phyloP scores from a whole-genome alignment of 805 yeast species.

The Brettanomyces anomalus region DNA sequence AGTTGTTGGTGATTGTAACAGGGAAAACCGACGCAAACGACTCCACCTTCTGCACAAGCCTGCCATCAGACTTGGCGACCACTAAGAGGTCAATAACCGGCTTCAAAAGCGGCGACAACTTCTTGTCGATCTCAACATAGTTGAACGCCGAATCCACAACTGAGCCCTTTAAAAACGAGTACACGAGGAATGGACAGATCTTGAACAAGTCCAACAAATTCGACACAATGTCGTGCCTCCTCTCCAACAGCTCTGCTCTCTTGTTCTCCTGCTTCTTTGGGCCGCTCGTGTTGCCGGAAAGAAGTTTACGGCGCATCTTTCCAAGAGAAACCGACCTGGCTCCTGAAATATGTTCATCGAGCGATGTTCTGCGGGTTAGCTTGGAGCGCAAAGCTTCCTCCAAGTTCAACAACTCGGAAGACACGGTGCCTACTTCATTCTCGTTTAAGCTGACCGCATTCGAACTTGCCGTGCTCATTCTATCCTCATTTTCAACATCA shows the following conservation, averaged over 20 bases:
- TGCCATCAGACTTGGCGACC: conserved; percentile 23
- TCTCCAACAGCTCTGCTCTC: too few relatives aligned
- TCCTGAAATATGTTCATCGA: too few relatives aligned
- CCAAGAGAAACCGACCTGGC: too few relatives aligned
- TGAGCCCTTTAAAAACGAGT: conserved; percentile 6
- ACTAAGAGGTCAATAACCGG: conserved; percentile 31
- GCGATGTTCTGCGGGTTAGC: too few relatives aligned
- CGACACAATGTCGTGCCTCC: neutral
- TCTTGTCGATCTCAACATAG: conserved; percentile 12
- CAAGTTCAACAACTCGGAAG: neutral
- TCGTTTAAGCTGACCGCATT: neutral
- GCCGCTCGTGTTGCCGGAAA: too few relatives aligned
- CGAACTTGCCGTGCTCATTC: too few relatives aligned
- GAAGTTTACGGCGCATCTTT: too few relatives aligned
- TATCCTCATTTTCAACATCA: too few relatives aligned
- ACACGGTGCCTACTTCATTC: neutral
- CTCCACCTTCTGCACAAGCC: conserved; percentile 27
- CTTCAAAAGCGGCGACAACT: conserved; percentile 13
- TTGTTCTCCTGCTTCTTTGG: too few relatives aligned
- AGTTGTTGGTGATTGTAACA: conserved; percentile 22
- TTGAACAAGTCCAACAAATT: conserved; percentile 25
- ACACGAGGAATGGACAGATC: conserved; percentile 27
- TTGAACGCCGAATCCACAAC: conserved; percentile 1
- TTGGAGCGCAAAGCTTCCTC: neutral
- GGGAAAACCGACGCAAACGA: conserved; percentile 28